phyloP scores from a whole-genome alignment of 345 rosid genomes.

The Rubroshorea leprosula region DNA sequence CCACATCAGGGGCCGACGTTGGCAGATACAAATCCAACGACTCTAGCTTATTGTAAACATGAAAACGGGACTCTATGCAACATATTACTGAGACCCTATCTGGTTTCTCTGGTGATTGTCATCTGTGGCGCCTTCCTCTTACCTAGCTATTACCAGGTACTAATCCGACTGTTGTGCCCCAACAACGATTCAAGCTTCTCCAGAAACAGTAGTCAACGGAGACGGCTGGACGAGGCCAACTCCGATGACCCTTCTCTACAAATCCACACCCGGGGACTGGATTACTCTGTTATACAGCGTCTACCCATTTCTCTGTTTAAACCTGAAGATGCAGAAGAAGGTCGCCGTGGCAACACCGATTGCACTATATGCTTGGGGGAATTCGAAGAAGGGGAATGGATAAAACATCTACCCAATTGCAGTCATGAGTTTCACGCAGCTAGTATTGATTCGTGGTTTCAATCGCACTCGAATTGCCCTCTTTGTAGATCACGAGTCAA shows the following conservation, averaged over 20 bases:
- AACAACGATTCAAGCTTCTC: not conserved
- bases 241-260: constrained; percentile 12
- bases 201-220: constrained; percentile 13
- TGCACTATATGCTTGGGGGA: constrained; percentile 43
- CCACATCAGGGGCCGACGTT: too few species aligned
- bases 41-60: too few species aligned
- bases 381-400: constrained; percentile 35
- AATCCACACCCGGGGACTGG: constrained; percentile 27
- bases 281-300: constrained; percentile 17
- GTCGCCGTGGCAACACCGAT: constrained; percentile 12
- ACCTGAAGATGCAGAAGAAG: constrained; percentile 14
- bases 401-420: constrained; percentile 29
- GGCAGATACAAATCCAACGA: too few species aligned
- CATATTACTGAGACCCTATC: too few species aligned
- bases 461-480: constrained; percentile 34
- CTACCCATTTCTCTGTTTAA: constrained; percentile 28
- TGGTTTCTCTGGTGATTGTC: too few species aligned
- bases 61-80: too few species aligned
- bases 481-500: constrained; percentile 26
- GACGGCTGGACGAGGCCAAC: constrained; percentile 15
- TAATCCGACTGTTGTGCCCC: constrained; percentile 10
- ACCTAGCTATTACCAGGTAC: constrained; percentile 17
- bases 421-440: constrained; percentile 29
- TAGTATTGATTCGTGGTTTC: constrained; percentile 41
- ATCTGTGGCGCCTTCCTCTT: constrained; percentile 8